A percentile compares a stretch with the other conserved stretches of the same genome.
Evolutionary conservation across 2,329 filamentous ascomycete species (phyloP).

Genomic region (Ophiostoma sp.): DNA sequence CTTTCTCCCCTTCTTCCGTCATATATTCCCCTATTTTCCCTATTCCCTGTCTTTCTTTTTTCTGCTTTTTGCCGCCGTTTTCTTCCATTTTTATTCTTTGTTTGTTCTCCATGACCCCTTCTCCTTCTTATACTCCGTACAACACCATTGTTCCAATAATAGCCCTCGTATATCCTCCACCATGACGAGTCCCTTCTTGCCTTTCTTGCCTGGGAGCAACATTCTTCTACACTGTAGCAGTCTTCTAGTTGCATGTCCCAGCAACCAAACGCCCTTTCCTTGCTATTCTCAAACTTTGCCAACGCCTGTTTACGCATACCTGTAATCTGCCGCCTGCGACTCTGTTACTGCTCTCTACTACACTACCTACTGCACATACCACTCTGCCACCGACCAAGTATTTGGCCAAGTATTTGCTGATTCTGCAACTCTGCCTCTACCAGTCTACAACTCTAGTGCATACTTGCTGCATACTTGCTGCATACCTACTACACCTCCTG

Average conservation of each 20-base stretch:
- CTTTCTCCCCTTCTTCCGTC: neutral
- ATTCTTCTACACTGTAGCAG: neutral
- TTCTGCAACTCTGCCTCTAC: neutral
- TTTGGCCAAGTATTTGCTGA: neutral
- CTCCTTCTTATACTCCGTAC: neutral
- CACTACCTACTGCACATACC: neutral
- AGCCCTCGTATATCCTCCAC: constrained; percentile 14
- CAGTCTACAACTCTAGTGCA: neutral
- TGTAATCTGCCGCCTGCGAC: neutral
- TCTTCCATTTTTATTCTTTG: neutral
- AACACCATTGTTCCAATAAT: constrained; percentile 14
- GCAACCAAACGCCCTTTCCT: neutral
- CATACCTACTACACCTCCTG: no score
- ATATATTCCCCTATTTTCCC: constrained; percentile 7
- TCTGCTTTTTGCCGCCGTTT: neutral
- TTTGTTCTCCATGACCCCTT: neutral
- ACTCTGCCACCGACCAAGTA: neutral
- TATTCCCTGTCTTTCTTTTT: neutral
- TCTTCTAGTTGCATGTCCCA: no score
- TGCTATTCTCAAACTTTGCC: neutral
- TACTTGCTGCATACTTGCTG: neutral
- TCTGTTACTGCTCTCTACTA: neutral
- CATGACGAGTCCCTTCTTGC: neutral
- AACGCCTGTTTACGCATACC: neutral
- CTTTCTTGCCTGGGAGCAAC: neutral